phyloP scores from a whole-genome alignment of 202 grass and related monocot genomes.

The Bolboschoenoplectus hybrid region DNA sequence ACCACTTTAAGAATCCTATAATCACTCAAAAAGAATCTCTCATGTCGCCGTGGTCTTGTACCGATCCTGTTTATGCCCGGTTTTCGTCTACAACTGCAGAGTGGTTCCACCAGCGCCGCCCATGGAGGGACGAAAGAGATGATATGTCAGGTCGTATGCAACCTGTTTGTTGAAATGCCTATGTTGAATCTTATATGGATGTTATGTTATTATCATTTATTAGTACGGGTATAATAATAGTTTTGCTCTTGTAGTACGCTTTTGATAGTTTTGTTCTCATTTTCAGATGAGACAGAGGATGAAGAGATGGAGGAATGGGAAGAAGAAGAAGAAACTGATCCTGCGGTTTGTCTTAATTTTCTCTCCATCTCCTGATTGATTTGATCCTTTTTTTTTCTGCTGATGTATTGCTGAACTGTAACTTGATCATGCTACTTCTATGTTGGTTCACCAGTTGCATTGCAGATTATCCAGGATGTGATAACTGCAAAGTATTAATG shows the following conservation, averaged over 20 bases:
- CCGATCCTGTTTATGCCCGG: neutral
- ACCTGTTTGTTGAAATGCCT: conserved; percentile 32
- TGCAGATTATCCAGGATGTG: neutral
- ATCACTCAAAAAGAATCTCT: neutral
- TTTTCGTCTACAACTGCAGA: conserved; percentile 22
- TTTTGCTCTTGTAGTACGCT: neutral
- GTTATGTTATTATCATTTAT: neutral
- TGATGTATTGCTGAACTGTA: neutral
- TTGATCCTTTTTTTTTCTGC: neutral
- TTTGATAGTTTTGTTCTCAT: conserved; percentile 31
- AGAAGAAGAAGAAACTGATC: conserved; percentile 36
- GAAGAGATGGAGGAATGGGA: conserved; percentile 51
- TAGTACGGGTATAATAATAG: neutral
- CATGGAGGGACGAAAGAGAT: neutral
- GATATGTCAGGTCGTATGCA: neutral
- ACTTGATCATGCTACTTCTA: neutral
- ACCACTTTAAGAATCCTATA: neutral
- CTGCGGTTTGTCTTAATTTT: conserved; percentile 47
- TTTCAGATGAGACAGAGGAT: conserved; percentile 40
- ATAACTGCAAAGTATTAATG: neutral
- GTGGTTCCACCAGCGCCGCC: neutral
- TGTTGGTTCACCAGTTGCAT: neutral
- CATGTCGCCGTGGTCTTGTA: neutral
- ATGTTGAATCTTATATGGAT: conserved; percentile 1
- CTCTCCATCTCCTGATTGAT: neutral